Evolutionary conservation across 1,284 basidiomycete genomes (phyloP).

Genomic region (Cutaneotrichosporon daszewskae): DNA sequence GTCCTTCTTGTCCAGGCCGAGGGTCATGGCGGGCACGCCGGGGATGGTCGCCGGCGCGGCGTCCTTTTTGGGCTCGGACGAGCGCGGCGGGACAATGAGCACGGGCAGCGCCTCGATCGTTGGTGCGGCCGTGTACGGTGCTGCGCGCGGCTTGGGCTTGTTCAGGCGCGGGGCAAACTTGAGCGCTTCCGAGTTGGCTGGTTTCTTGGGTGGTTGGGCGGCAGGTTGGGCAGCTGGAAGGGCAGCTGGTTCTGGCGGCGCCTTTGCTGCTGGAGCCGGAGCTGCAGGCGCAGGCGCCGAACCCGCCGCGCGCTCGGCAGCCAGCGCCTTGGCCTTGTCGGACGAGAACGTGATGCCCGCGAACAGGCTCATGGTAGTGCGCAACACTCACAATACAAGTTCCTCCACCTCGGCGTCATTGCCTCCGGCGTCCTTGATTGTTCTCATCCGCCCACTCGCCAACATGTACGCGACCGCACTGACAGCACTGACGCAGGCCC

Average conservation of each 20-base stretch:
- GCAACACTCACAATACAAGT: too few relatives aligned
- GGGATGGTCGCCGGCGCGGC: constrained; percentile 44
- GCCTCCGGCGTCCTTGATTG: too few relatives aligned
- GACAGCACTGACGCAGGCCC: constrained; percentile 9
- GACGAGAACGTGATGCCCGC: constrained; percentile 42
- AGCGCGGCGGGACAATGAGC: constrained; percentile 1
- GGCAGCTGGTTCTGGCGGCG: not conserved
- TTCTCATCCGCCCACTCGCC: not conserved
- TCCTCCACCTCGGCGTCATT: too few relatives aligned
- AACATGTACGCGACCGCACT: constrained; percentile 4
- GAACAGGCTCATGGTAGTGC: constrained; percentile 43
- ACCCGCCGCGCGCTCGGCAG: constrained; percentile 9
- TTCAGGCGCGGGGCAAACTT: constrained; percentile 42
- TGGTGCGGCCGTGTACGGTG: constrained; percentile 11
- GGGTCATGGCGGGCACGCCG: constrained; percentile 7
- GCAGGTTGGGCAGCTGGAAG: not conserved
- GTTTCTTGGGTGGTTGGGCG: not conserved
- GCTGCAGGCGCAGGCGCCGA: not conserved
- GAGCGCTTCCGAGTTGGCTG: constrained; percentile 19
- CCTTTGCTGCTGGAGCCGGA: not conserved
- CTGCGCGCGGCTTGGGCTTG: constrained; percentile 24
- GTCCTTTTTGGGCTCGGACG: not conserved
- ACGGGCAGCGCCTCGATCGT: constrained; percentile 9
- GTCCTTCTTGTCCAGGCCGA: constrained; percentile 21
- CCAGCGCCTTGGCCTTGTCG: constrained; percentile 16